Evolutionary conservation across 2,329 filamentous ascomycete genomes (phyloP), one percentile per base, ranked within the genome.

Genomic region (Scytalidium sp.): DNA sequence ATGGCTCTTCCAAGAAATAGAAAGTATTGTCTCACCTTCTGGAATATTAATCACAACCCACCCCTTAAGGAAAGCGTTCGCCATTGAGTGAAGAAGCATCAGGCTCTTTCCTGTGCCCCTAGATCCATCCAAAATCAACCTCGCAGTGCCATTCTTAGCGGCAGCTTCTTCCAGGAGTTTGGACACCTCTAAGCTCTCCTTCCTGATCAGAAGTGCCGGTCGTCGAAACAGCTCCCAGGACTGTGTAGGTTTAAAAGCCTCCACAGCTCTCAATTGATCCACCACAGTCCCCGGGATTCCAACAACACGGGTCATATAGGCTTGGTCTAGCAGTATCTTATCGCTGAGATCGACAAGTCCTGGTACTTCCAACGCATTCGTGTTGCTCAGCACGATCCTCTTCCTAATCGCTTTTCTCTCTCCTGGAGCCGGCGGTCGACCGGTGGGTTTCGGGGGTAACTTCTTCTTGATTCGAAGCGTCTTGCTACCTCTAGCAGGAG

Each of bases 21-120:
- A 40, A 23, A 41, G 6, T 10, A 46, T 20, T 3, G 44, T 62
- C 77, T 61, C 75, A 95, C 92, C 88, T 73, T 99, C 91, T 32
- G 94, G 92, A 46, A 97, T 79, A 63, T 89, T 87, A 51, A 99
- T 78, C 43, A 97, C 91, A 41, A 96, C 78, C 90, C 92, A 97
- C 22, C 87, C 80, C 67, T 90, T 90, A 62, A 92, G 67, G 57
- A 93, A 84, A 1, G 83, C 93, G 69, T 92, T 85, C 17, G 87
- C 76, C 79, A 95, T 83, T 36, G 87, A 88, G 72, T 97, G 92
- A 42, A 96, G 75, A 62, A 95, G 69, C 62, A 96, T 72, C 60
- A 94, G 83, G 66, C 88, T 96, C 80, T 97, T 99, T 29, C 94
- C 94, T 13, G 86, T 82, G 40, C 85, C 79, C 64, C 80, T 84